Base-by-base conservation (phyloP, 2,329 filamentous ascomycete genomes). In the Aspergillus bombycis region DNA sequence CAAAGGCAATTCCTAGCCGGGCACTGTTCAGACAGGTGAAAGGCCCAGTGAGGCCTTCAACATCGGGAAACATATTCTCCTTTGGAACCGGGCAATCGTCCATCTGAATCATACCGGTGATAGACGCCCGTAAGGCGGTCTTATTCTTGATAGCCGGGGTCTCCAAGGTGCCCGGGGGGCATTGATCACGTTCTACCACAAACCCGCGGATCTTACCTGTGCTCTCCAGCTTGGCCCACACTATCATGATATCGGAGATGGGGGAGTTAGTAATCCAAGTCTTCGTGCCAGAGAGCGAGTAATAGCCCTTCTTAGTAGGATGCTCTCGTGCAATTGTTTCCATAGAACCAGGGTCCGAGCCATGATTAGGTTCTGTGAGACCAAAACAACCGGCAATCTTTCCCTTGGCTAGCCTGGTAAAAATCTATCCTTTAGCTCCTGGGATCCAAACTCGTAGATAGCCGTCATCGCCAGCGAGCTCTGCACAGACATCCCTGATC, bases 71-170 rank as follows among this genome's bases (percentile, higher is more conserved):
- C 93, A 99, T 96, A 81, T 97, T 97, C 71, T 88, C 91, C 69
- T 90, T 88, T 0, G 93, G 89, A 0, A 99, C 93, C 0, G 95
- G 94, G 69, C 92, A 94, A 67, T 91, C 89, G 68, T 97, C 94
- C 74, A 99, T 86, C 71, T 97, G 93, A 69, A 99, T 97, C 95
- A 98, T 98, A 62, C 95, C 95, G 0, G 95, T 99, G 67, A 97
- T 91, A 14, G 92, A 96, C 14, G 95, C 95, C 63, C 95, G 86
- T 36, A 99, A 87, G 1, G 94, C 95, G 66, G 91, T 97, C 86
- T 99, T 99, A 82, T 98, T 88, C 83, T 96, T 96, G 77, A 99
- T 90, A 14, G 91, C 82, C 1, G 95, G 95, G 7, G 95, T 99
- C 78, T 95, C 93, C 16, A 99, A 84, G 0, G 94, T 96, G 2